These are phyloP conservation scores for Arthrobotrys megalospora DNA, from an alignment of 2,329 filamentous ascomycete genomes.

Conservation along the genomic window DNA sequence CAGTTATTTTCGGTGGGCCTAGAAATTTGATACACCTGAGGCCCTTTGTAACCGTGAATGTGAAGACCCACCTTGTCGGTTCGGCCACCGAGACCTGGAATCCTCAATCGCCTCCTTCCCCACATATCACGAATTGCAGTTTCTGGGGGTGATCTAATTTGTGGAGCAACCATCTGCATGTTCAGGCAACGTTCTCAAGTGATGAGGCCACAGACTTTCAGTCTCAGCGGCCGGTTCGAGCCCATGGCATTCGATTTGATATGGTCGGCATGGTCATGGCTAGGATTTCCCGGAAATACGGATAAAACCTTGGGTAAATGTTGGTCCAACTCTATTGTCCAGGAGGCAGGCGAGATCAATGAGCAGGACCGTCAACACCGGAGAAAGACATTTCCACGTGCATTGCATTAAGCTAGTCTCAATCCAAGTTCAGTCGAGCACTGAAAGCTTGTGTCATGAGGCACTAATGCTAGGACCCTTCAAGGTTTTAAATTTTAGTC, in stretches of 20 bases:
- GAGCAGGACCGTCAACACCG: not conserved
- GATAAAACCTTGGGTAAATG: conserved; percentile 57
- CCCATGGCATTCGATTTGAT: conserved; percentile 10
- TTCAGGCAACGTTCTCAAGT: not conserved
- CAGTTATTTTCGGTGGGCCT: conserved; percentile 36
- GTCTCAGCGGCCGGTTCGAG: conserved; percentile 14
- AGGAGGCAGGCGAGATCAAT: not conserved
- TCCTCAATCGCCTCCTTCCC: conserved; percentile 39
- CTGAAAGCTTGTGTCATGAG: conserved; percentile 41
- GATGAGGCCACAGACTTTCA: conserved; percentile 1
- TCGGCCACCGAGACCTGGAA: conserved; percentile 21
- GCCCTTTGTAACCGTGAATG: conserved; percentile 15
- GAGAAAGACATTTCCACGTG: conserved; percentile 33
- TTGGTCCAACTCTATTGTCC: not conserved
- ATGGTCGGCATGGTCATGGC: not conserved
- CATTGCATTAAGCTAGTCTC: conserved; percentile 20
- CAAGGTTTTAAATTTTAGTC: conserved; percentile 31
- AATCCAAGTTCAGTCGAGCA: not conserved
- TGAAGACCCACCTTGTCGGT: conserved; percentile 45
- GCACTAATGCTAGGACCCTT: conserved; percentile 20
- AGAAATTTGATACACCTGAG: conserved; percentile 9
- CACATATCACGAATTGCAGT: conserved; percentile 26
- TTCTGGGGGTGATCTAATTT: conserved; percentile 33
- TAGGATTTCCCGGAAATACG: conserved; percentile 41
- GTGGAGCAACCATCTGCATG: conserved; percentile 1